These are phyloP conservation scores for Atalantia buxifolia DNA, from an alignment of 345 rosid species.

Conservation along the genomic window DNA sequence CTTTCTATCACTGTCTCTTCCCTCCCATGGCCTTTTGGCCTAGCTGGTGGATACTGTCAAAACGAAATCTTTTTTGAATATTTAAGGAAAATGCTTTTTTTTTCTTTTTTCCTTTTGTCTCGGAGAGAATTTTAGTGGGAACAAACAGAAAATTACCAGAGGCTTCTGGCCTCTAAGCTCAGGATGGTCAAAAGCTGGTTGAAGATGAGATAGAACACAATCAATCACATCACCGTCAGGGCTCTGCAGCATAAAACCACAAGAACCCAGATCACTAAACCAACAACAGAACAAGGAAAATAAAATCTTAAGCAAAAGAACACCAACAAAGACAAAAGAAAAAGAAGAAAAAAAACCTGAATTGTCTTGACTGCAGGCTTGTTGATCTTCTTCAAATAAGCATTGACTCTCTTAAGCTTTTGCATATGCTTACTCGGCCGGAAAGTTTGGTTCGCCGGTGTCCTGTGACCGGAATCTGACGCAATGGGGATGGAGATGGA, in stretches of 20 bases:
- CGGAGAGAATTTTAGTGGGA: neutral
- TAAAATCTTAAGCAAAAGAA: neutral
- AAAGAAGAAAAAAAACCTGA: constrained; percentile 38
- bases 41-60: constrained; percentile 63
- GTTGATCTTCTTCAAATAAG: constrained; percentile 69
- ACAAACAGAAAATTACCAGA: constrained; percentile 36
- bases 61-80: constrained; percentile 8
- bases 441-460: constrained; percentile 44
- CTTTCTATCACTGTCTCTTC: constrained; percentile 27
- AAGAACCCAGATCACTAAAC: constrained; percentile 9
- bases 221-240: constrained; percentile 97
- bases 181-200: constrained; percentile 96
- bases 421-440: constrained; percentile 41
- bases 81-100: neutral
- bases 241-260: constrained; percentile 47
- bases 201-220: constrained; percentile 77
- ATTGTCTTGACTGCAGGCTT: constrained; percentile 88
- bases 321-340: neutral
- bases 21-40: constrained; percentile 51
- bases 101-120: neutral
- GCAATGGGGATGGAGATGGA: constrained; percentile 36
- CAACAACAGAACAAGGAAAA: constrained; percentile 1
- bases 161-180: constrained; percentile 70
- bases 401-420: constrained; percentile 47
- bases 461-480: constrained; percentile 42